Percentiles rank a stretch among this genome's conserved stretches.
Evolutionary conservation across 225 moss, liverwort and hornwort species (phyloP).

Genomic region (Pseudisothecium myosuroides): DNA sequence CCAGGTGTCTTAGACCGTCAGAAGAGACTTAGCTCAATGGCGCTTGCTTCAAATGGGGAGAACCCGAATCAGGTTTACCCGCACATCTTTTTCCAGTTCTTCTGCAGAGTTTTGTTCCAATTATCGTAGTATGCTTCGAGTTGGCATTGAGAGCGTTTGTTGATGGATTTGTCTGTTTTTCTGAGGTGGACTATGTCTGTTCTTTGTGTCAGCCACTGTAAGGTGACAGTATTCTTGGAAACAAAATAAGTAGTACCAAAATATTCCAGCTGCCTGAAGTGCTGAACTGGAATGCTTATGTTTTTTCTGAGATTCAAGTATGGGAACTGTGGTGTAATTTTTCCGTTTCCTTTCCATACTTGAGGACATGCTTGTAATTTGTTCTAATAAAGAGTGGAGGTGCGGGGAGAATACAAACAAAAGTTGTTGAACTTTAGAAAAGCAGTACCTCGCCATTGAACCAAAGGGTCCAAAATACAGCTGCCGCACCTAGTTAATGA

Average conservation of each 20-base stretch:
- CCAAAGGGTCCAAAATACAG: background rate
- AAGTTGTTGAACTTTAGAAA: background rate
- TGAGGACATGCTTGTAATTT: background rate
- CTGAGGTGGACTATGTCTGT: background rate
- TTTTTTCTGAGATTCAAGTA: background rate
- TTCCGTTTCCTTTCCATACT: background rate
- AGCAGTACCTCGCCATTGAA: background rate
- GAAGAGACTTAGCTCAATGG: conserved; percentile 8
- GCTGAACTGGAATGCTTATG: background rate
- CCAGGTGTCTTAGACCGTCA: background rate
- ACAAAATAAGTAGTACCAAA: background rate
- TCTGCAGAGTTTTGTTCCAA: background rate
- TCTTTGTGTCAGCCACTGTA: background rate
- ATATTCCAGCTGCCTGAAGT: background rate
- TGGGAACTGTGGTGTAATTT: background rate
- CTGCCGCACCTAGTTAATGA: background rate
- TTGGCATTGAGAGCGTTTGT: background rate
- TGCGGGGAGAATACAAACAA: background rate
- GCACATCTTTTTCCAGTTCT: background rate
- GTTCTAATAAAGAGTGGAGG: background rate
- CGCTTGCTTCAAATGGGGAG: conserved; percentile 16
- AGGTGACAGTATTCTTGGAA: background rate
- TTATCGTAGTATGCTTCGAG: background rate
- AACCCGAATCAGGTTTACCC: conserved; percentile 16
- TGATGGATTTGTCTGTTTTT: background rate